Percentiles rank a stretch among this genome's conserved stretches.
Conservation (phyloP, 2,329 filamentous ascomycete species). For the Epichloe brachyelytri region DNA sequence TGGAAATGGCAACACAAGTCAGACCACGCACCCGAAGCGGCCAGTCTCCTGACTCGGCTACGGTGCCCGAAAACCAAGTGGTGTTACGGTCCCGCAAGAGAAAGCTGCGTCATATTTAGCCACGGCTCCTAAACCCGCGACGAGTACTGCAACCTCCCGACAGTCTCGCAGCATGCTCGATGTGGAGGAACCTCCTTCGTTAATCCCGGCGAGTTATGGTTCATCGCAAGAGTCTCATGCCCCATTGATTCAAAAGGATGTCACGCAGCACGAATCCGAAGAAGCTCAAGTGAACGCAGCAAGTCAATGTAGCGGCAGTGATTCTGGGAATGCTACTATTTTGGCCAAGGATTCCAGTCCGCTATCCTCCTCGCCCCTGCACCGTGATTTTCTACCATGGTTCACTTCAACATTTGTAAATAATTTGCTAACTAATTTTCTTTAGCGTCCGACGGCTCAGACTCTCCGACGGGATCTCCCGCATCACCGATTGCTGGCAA, state of each 20-base stretch:
- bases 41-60: conserved; percentile 17
- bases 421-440: conserved; percentile 2
- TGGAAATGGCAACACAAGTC: conserved; percentile 30
- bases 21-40: conserved; percentile 35
- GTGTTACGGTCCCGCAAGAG: conserved; percentile 12
- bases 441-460: conserved; percentile 33
- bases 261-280: conserved; percentile 1
- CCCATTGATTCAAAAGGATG: conserved; percentile 12
- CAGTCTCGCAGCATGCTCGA: conserved; percentile 42
- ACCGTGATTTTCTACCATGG: neutral
- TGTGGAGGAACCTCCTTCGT: conserved; percentile 33
- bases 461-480: conserved; percentile 29
- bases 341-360: neutral
- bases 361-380: conserved; percentile 21
- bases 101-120: conserved; percentile 3
- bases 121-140: conserved; percentile 5
- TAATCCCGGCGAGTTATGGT: conserved; percentile 30
- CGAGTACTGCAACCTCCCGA: conserved; percentile 11
- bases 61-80: conserved; percentile 20
- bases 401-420: conserved; percentile 3
- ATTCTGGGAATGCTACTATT: neutral
- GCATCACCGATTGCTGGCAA: conserved; percentile 28
- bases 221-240: conserved; percentile 35
- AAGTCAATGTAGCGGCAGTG: neutral
- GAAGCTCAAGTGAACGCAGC: neutral